A percentile compares a stretch with the other conserved stretches of the same genome.
Evolutionary conservation across 768 basidiomycete genomes (phyloP).

Genomic region (Termitomyces sp.): DNA sequence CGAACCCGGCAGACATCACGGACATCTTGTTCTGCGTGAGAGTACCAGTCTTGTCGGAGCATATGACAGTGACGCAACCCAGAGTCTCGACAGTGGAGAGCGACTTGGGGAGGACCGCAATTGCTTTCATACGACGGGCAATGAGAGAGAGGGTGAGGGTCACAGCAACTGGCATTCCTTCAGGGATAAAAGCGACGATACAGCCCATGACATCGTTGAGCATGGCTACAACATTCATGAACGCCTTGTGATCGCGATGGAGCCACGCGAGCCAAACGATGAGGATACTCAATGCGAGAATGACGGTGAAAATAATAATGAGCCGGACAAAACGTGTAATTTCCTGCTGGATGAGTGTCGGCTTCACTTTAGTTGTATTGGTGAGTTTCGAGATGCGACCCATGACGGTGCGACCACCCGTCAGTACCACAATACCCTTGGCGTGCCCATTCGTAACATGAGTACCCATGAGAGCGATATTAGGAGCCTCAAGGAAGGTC

Average conservation of each 20-base stretch:
- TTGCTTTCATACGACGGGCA: constrained; percentile 7
- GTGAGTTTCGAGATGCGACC: constrained; percentile 52
- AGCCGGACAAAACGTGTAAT: constrained; percentile 47
- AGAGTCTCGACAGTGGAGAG: constrained; percentile 63
- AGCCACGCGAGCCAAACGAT: constrained; percentile 37
- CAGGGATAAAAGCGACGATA: constrained; percentile 36
- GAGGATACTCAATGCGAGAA: constrained; percentile 37
- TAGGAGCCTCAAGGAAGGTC: constrained; percentile 39
- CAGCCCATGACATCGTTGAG: constrained; percentile 50
- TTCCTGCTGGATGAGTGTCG: constrained; percentile 41
- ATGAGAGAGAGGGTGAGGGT: constrained; percentile 37
- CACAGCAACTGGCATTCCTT: constrained; percentile 47
- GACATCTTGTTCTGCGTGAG: constrained; percentile 59
- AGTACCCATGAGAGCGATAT: constrained; percentile 43
- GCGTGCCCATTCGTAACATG: constrained; percentile 35
- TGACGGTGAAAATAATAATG: constrained; percentile 35
- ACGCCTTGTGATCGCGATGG: constrained; percentile 28
- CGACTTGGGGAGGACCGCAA: constrained; percentile 27
- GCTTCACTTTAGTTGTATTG: constrained; percentile 36
- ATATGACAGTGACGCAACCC: constrained; percentile 50
- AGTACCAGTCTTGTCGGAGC: constrained; percentile 58
- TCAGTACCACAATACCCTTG: constrained; percentile 33
- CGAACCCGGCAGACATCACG: constrained; percentile 39
- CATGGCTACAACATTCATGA: constrained; percentile 44
- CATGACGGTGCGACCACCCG: constrained; percentile 38